Conservation (phyloP, 257 asterid genomes). For the Gentiana macrophylla region DNA sequence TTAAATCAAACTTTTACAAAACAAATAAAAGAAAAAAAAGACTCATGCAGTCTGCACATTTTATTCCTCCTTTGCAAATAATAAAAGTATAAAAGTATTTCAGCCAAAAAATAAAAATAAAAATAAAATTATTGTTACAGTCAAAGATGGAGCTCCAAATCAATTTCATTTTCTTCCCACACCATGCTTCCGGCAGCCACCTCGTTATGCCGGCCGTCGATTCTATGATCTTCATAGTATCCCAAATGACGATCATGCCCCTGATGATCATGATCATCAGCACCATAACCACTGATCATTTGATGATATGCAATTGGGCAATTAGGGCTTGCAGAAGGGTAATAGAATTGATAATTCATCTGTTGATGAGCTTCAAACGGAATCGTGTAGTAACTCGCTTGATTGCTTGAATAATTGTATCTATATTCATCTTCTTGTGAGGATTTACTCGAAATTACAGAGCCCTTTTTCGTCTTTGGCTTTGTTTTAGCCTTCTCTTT, state of each 20-base stretch:
- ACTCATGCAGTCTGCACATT: too few species aligned
- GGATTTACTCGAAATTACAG: neutral
- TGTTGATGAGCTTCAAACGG: neutral
- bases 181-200: neutral
- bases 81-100: too few species aligned
- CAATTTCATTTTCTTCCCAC: conserved; percentile 18
- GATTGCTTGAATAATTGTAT: neutral
- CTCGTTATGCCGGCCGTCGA: neutral
- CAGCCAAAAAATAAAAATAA: neutral
- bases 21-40: too few species aligned
- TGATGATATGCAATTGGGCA: neutral
- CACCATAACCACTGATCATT: neutral
- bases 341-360: conserved; percentile 12
- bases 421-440: conserved; percentile 1
- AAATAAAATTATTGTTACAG: neutral
- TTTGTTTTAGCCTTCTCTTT: conserved; percentile 18
- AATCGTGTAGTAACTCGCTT: conserved; percentile 4
- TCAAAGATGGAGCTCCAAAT: conserved; percentile 29
- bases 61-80: too few species aligned
- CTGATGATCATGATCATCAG: neutral
- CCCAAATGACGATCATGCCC: neutral
- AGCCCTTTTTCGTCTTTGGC: neutral
- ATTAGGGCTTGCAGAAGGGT: conserved; percentile 16
- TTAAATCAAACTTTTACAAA: too few species aligned
- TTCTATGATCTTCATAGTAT: neutral